phyloP scores from a whole-genome alignment of 2,329 filamentous ascomycete genomes.

The Graphilbum ipis-grandicollis region DNA sequence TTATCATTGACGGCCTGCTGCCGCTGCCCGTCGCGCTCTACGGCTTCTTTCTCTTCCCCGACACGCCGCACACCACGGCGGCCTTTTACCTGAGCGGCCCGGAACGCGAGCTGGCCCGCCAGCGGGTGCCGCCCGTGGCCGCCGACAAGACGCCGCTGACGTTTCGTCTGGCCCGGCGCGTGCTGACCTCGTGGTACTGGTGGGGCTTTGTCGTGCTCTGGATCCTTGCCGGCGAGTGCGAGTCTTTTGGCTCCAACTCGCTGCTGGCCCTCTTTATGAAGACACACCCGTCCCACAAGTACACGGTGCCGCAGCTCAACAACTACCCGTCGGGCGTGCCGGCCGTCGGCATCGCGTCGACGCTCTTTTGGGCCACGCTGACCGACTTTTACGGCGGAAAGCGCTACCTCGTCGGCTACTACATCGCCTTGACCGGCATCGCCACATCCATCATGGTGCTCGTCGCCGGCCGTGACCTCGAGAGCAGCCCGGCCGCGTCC shows the following conservation, averaged over 20 bases:
- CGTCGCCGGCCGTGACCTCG: constrained; percentile 24
- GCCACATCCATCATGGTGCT: constrained; percentile 46
- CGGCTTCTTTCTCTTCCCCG: constrained; percentile 34
- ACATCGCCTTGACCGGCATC: constrained; percentile 47
- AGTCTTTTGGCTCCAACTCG: constrained; percentile 51
- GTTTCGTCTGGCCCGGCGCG: constrained; percentile 31
- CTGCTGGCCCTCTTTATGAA: constrained; percentile 35
- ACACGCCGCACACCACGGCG: constrained; percentile 29
- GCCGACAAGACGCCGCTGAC: constrained; percentile 3
- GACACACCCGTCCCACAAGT: constrained; percentile 23
- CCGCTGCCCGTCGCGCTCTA: constrained; percentile 38
- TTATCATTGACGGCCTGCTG: constrained; percentile 26
- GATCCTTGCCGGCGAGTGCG: constrained; percentile 54
- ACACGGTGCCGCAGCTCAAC: constrained; percentile 31
- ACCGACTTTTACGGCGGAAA: constrained; percentile 48
- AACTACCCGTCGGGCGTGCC: constrained; percentile 40
- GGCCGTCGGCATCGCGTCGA: constrained; percentile 39
- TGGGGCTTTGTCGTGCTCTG: constrained; percentile 50
- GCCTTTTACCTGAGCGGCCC: constrained; percentile 27
- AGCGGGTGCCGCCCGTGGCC: constrained; percentile 24
- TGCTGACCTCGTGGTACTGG: constrained; percentile 44
- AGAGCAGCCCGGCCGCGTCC: constrained; percentile 12
- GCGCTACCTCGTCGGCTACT: constrained; percentile 49
- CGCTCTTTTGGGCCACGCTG: constrained; percentile 51
- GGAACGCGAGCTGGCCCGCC: constrained; percentile 18